Percentiles rank a stretch among this genome's conserved stretches.
Evolutionary conservation across 129 eudicot genomes (phyloP).

Genomic region (Ambrosia artemisiifolia): DNA sequence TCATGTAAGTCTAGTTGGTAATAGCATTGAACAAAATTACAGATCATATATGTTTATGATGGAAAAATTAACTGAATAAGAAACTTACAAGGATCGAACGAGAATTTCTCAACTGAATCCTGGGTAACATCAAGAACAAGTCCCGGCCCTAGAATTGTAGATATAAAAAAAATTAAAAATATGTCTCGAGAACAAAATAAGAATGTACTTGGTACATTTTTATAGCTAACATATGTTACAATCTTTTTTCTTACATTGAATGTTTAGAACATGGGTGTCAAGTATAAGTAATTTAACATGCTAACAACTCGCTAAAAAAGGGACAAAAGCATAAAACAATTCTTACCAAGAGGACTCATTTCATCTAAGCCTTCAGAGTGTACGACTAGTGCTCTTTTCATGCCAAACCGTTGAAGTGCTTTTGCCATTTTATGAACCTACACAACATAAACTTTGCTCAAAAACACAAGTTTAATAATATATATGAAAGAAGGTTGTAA

Average conservation of each 20-base stretch:
- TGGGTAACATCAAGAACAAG: slow-evolving; percentile 73
- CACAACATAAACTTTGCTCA: neutral
- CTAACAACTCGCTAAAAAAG: too few species aligned
- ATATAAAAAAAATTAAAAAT: neutral
- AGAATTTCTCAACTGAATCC: slow-evolving; percentile 67
- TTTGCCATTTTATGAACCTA: slow-evolving; percentile 86
- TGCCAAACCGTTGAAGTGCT: slow-evolving; percentile 86
- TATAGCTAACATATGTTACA: neutral
- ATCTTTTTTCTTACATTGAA: too few species aligned
- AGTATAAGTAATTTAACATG: neutral
- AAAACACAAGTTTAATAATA: neutral
- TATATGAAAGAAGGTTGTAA: neutral
- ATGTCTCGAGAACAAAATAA: too few species aligned
- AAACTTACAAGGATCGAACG: slow-evolving; percentile 84
- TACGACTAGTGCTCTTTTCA: slow-evolving; percentile 86
- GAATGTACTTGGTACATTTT: neutral
- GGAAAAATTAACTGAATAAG: neutral
- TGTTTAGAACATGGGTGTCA: neutral
- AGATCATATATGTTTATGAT: too few species aligned
- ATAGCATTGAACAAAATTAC: neutral
- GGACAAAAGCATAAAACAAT: neutral
- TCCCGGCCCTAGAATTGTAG: slow-evolving; percentile 59
- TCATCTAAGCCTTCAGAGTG: slow-evolving; percentile 95
- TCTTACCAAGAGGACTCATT: slow-evolving; percentile 84
- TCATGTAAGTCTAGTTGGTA: neutral